A percentile compares a stretch with the other conserved stretches of the same genome.
Conservation (phyloP, 345 rosid species). For the Sonneratia caseolaris region DNA sequence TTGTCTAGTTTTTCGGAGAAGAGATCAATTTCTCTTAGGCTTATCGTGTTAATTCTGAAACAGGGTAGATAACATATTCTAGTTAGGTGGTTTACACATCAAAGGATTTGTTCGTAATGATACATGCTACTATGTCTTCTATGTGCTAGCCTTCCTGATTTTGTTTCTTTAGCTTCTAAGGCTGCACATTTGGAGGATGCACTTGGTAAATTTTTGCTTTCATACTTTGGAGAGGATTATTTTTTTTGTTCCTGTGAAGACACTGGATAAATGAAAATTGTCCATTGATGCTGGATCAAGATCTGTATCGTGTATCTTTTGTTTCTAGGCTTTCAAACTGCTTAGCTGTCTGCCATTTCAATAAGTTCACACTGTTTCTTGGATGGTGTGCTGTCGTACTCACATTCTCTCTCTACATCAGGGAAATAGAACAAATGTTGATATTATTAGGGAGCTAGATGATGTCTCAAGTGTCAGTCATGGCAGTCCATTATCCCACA, state of each 20-base stretch:
- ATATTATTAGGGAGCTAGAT: constrained; percentile 39
- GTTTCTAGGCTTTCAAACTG: neutral
- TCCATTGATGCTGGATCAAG: neutral
- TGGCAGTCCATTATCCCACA: constrained; percentile 29
- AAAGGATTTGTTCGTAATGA: neutral
- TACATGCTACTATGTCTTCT: neutral
- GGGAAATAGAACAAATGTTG: constrained; percentile 54
- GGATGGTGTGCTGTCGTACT: neutral
- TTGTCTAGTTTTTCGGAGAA: neutral
- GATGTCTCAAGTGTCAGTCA: constrained; percentile 23
- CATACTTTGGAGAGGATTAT: neutral
- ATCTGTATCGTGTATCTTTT: neutral
- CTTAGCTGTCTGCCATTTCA: neutral
- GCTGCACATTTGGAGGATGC: neutral
- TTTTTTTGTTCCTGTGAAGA: neutral
- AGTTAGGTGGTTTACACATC: neutral
- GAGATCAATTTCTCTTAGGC: neutral
- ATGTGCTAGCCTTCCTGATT: neutral
- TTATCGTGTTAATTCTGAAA: neutral
- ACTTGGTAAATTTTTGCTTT: neutral
- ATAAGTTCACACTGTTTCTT: neutral
- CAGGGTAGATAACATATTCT: neutral
- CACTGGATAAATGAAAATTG: neutral
- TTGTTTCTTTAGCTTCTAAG: neutral
- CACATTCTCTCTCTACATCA: constrained; percentile 9